A percentile compares a stretch with the other conserved stretches of the same genome.
These are phyloP conservation scores for Thelephora aurantiotincta DNA, from an alignment of 768 basidiomycete species.

Conservation along the genomic window DNA sequence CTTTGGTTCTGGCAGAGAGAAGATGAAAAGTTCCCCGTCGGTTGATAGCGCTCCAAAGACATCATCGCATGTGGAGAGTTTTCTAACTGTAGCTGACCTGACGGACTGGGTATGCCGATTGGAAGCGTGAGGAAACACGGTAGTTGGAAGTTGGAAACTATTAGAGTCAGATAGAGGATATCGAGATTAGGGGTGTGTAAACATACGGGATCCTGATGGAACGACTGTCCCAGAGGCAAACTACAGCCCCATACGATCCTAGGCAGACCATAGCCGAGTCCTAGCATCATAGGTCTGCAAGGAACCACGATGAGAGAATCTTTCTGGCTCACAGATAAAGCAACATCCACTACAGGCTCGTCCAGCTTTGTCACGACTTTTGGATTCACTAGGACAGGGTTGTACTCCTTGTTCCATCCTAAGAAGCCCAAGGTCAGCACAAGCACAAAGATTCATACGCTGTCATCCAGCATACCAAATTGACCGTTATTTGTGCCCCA, in stretches of 20 bases:
- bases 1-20: constrained; percentile 29
- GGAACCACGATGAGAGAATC: background rate
- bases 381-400: constrained; percentile 64
- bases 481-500: constrained; percentile 96
- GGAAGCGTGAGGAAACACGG: constrained; percentile 60
- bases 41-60: constrained; percentile 71
- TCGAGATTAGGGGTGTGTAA: background rate
- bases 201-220: constrained; percentile 61
- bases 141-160: constrained; percentile 65
- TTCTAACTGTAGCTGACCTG: constrained; percentile 57
- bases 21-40: constrained; percentile 88
- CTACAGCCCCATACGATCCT: constrained; percentile 64
- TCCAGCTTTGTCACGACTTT: constrained; percentile 70
- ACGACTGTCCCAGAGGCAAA: constrained; percentile 69
- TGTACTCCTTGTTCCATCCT: constrained; percentile 70
- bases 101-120: constrained; percentile 75
- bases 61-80: constrained; percentile 68
- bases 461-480: constrained; percentile 37
- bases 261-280: constrained; percentile 78
- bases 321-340: constrained; percentile 40
- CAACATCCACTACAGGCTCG: constrained; percentile 54
- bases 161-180: background rate
- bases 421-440: background rate
- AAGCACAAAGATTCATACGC: background rate
- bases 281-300: constrained; percentile 21